Evolutionary conservation across 768 basidiomycete genomes (phyloP).

Genomic region (Rhodotorula diobovata): DNA sequence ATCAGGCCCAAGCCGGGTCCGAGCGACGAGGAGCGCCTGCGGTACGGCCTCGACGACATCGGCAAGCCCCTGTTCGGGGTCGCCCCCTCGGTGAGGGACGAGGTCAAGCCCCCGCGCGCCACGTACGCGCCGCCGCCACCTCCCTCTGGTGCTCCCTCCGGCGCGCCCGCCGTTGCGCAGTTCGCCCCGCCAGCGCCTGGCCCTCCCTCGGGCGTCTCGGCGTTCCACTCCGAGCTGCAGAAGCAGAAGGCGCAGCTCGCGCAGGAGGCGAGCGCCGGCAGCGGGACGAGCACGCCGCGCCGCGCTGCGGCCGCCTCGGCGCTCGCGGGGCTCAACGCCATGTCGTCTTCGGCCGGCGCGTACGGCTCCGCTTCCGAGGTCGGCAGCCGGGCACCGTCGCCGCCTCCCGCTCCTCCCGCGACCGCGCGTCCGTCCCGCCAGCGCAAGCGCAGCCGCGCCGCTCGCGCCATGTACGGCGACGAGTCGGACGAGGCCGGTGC

Average conservation of each 20-base stretch:
- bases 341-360: background rate
- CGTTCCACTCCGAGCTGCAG: background rate
- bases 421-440: conserved; percentile 49
- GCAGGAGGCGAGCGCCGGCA: background rate
- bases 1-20: background rate
- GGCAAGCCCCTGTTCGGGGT: background rate
- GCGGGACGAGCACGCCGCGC: conserved; percentile 9
- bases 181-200: background rate
- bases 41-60: conserved; percentile 7
- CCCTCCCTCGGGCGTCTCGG: background rate
- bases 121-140: background rate
- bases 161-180: background rate
- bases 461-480: conserved; percentile 66
- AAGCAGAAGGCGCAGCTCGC: background rate
- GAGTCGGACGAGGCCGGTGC: conserved; percentile 54
- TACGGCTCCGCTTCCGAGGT: background rate
- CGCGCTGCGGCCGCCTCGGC: conserved; percentile 43
- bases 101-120: background rate
- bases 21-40: conserved; percentile 15
- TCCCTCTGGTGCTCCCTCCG: background rate
- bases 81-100: background rate
- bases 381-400: background rate
- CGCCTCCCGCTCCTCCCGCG: conserved; percentile 53
- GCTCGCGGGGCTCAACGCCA: conserved; percentile 42
- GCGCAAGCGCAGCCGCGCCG: conserved; percentile 53